Base-by-base conservation (phyloP, 225 moss, liverwort and hornwort species). In the Sphagnum contortum region DNA sequence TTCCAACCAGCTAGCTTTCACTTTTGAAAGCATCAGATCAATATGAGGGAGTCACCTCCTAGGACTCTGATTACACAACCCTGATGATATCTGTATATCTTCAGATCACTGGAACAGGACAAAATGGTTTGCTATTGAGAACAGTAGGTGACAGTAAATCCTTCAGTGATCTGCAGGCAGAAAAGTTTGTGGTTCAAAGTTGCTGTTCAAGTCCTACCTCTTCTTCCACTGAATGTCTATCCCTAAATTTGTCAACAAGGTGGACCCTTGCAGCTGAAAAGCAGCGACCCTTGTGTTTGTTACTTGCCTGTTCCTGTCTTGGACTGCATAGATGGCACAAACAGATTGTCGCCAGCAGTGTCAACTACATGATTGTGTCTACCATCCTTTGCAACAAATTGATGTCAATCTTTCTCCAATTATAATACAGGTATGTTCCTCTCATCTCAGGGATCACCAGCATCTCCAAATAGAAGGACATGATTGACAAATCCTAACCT, bases 271-370 rank as follows among this genome's bases (percentile, higher is more conserved):
- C 77, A 53, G 74, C 67, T 58, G 78, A 74, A 48, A 76, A 71
- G 61, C 76, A 79, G 44, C 76, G 70, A 64, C 68, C 70, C 63
- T 70, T 83, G 69, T 80, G 83, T 59, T 83, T 74, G 57, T 77
- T 83, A 64, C 74, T 74, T 70, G 72, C 72, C 53, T 83, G 80
- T 68, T 80, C 80, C 61, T 59, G 66, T 76, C 63, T 74, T 70
- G 65, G 48, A 65, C 77, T 83, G 72, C 74, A 67, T 8, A 62
- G 66, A 64, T 46, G 3, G 11, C 10, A 8, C 2, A 45, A 8
- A 9, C 9, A 61, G 47, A 6, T 61, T 52, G 52, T 52, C 1
- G 52, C 52, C 29, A 29, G 29, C 29, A 29, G 29, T 29, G 29
- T 29, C 29, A 29, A 29, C 29, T 29, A 29, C 29, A 29, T 29